phyloP scores from a whole-genome alignment of 306 rosid genomes.

The Nissolia schottii region DNA sequence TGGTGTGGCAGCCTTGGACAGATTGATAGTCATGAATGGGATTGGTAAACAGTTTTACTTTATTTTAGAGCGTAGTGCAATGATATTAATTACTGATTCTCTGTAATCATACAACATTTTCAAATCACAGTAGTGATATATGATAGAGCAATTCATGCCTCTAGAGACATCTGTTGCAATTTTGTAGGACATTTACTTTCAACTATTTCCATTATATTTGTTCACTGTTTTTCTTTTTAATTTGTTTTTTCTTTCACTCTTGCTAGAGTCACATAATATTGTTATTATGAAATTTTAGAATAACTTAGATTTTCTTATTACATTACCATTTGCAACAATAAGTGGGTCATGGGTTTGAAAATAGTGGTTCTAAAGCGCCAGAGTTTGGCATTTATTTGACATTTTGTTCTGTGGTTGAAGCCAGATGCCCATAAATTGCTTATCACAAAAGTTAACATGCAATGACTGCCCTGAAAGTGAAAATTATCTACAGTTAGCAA shows the following conservation, averaged over 20 bases:
- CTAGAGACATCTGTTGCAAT: not conserved
- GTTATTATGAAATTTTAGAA: not conserved
- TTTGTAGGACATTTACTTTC: not conserved
- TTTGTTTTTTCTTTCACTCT: not conserved
- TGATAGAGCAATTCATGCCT: not conserved
- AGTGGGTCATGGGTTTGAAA: not conserved
- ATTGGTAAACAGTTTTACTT: not conserved
- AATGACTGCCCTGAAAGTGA: not conserved
- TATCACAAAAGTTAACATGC: not conserved
- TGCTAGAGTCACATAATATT: not conserved
- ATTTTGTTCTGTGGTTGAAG: slow-evolving; percentile 5
- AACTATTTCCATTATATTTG: slow-evolving; percentile 1
- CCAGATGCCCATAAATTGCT: not conserved
- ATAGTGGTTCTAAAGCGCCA: not conserved
- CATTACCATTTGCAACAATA: not conserved
- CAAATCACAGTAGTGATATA: not conserved
- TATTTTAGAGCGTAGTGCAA: not conserved
- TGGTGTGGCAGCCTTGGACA: not conserved
- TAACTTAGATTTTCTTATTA: not conserved
- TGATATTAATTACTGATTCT: not conserved
- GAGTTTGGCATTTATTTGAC: not conserved
- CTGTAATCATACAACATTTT: not conserved
- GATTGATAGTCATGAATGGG: slow-evolving; percentile 3
- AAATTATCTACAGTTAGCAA: not conserved
- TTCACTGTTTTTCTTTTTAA: not conserved